Percentiles rank a stretch among this genome's conserved stretches.
These are phyloP conservation scores for Nicotiana sylvestris DNA, from an alignment of 257 asterid genomes.

Conservation along the genomic window DNA sequence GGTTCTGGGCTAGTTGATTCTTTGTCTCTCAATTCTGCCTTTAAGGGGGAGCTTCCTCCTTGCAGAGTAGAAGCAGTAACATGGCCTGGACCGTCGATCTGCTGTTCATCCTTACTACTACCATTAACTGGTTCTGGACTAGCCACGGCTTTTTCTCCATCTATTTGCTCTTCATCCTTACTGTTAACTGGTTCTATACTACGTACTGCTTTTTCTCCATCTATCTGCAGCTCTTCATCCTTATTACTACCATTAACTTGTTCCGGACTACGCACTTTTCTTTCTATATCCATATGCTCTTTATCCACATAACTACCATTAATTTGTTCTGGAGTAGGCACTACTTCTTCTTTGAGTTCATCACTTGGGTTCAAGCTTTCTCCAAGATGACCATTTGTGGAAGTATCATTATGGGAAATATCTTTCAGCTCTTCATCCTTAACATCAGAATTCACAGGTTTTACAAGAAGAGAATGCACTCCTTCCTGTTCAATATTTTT, in stretches of 20 bases:
- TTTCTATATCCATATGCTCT: constrained; percentile 7
- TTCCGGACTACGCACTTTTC: not conserved
- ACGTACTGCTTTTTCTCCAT: not conserved
- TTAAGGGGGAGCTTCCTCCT: not conserved
- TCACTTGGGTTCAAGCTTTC: constrained; percentile 5
- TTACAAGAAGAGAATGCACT: constrained; percentile 18
- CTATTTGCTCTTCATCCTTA: not conserved
- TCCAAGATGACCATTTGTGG: not conserved
- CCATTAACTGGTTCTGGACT: not conserved
- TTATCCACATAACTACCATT: not conserved
- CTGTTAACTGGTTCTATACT: not conserved
- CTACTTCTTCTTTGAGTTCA: not conserved
- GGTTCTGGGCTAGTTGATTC: constrained; percentile 7
- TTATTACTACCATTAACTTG: not conserved
- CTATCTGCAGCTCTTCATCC: not conserved
- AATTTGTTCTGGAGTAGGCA: not conserved
- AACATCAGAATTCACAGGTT: constrained; percentile 23
- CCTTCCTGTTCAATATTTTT: constrained; percentile 21
- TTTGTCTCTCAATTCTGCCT: constrained; percentile 2
- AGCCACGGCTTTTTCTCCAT: not conserved
- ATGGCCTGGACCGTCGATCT: not conserved
- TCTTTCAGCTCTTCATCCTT: constrained; percentile 31
- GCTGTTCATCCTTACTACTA: not conserved
- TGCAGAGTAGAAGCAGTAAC: not conserved
- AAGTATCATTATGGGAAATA: not conserved